A percentile compares a stretch with the other conserved stretches of the same genome.
Conservation (phyloP, 2,329 filamentous ascomycete genomes). For the Epichloe aotearoae region DNA sequence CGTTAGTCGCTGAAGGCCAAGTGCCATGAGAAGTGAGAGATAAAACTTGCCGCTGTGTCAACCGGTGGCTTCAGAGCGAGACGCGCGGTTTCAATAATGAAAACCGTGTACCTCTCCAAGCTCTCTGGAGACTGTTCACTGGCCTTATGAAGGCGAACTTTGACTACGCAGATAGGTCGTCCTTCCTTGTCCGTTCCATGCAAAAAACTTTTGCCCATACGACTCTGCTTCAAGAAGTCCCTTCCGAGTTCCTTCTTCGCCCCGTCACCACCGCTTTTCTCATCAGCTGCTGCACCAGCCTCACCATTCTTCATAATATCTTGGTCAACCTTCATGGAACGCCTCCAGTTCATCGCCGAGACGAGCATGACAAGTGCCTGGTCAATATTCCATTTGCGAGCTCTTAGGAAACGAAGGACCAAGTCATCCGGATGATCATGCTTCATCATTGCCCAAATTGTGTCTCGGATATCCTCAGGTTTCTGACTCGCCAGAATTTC, state of each 20-base stretch:
- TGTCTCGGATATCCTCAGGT: slow-evolving; percentile 64
- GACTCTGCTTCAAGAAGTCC: slow-evolving; percentile 72
- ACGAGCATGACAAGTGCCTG: slow-evolving; percentile 90
- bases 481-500: slow-evolving; percentile 64
- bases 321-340: slow-evolving; percentile 71
- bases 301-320: slow-evolving; percentile 75
- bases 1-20: not conserved
- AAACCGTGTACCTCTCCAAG: slow-evolving; percentile 83
- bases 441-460: slow-evolving; percentile 92
- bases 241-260: slow-evolving; percentile 49
- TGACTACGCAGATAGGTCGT: slow-evolving; percentile 74
- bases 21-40: not conserved
- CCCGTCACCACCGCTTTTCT: slow-evolving; percentile 40
- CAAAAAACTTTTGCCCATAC: slow-evolving; percentile 85
- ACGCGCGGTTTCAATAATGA: slow-evolving; percentile 85
- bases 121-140: slow-evolving; percentile 73
- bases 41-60: slow-evolving; percentile 71
- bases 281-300: slow-evolving; percentile 45
- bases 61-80: slow-evolving; percentile 67
- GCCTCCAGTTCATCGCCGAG: slow-evolving; percentile 85
- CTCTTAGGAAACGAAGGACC: slow-evolving; percentile 68
- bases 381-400: slow-evolving; percentile 92
- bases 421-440: slow-evolving; percentile 86
- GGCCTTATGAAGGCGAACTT: slow-evolving; percentile 67
- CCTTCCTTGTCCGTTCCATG: slow-evolving; percentile 78